Evolutionary conservation across 306 rosid species (phyloP).

Genomic region (Crotalaria pallida): DNA sequence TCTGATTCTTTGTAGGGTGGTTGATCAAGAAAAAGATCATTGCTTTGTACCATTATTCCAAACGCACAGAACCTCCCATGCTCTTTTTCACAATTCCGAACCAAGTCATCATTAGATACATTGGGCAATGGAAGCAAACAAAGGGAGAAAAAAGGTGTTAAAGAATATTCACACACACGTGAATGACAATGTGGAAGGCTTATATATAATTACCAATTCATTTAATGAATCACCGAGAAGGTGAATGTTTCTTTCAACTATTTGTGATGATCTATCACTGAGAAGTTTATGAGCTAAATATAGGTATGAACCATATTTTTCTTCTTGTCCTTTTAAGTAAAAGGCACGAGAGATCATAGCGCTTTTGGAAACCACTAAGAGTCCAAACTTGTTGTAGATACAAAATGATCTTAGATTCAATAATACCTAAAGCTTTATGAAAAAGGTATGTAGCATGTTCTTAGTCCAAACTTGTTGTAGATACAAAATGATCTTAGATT

Average conservation of each 20-base stretch:
- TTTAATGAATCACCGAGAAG: slow-evolving; percentile 1
- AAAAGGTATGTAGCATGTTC: too few relatives aligned
- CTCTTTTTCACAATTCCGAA: slow-evolving; percentile 23
- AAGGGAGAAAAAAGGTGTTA: neutral
- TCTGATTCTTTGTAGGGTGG: neutral
- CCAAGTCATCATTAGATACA: slow-evolving; percentile 23
- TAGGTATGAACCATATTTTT: slow-evolving; percentile 10
- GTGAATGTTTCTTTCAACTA: slow-evolving; percentile 19
- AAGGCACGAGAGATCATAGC: neutral
- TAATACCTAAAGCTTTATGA: too few relatives aligned
- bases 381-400: neutral
- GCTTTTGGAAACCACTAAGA: neutral
- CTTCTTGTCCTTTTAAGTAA: slow-evolving; percentile 1
- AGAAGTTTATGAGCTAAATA: neutral
- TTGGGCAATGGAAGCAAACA: slow-evolving; percentile 26
- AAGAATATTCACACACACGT: slow-evolving; percentile 30
- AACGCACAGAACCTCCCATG: slow-evolving; percentile 9
- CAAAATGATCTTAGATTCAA: too few relatives aligned
- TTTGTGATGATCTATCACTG: slow-evolving; percentile 8
- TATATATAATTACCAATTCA: slow-evolving; percentile 5
- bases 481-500: too few relatives aligned
- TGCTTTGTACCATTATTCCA: slow-evolving; percentile 9
- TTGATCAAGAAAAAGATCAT: slow-evolving; percentile 17
- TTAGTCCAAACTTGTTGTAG: neutral
- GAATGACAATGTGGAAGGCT: slow-evolving; percentile 28